A percentile compares a stretch with the other conserved stretches of the same genome.
Conservation (phyloP, 805 yeast species). For the Yamadazyma tumulicola region DNA sequence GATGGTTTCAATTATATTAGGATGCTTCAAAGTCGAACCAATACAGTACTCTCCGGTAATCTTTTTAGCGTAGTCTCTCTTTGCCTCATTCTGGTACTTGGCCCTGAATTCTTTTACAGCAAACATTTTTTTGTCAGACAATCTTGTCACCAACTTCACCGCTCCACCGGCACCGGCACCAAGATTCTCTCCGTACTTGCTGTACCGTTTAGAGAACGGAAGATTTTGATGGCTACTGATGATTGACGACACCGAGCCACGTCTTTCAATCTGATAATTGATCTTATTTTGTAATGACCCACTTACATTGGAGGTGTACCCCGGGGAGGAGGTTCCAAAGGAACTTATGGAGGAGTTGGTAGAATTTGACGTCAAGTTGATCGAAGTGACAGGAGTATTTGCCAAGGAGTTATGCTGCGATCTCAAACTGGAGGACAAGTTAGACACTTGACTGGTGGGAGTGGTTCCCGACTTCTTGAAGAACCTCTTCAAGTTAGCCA, state of each 20-base stretch:
- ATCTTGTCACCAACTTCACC: slow-evolving; percentile 67
- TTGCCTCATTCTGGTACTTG: slow-evolving; percentile 62
- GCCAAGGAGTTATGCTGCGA: slow-evolving; percentile 12
- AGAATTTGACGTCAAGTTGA: slow-evolving; percentile 23
- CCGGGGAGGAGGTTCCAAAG: slow-evolving; percentile 1
- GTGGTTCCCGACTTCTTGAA: slow-evolving; percentile 45
- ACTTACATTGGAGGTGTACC: background rate
- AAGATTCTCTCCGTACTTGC: slow-evolving; percentile 67
- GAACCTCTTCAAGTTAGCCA: slow-evolving; percentile 73
- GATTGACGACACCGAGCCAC: slow-evolving; percentile 33
- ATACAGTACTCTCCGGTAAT: slow-evolving; percentile 88
- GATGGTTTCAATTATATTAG: slow-evolving; percentile 73
- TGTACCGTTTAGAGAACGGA: slow-evolving; percentile 51
- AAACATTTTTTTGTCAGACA: slow-evolving; percentile 66
- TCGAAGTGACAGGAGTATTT: slow-evolving; percentile 16
- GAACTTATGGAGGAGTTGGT: slow-evolving; percentile 37
- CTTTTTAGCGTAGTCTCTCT: slow-evolving; percentile 78
- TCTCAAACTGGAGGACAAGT: slow-evolving; percentile 23
- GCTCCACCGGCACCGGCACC: slow-evolving; percentile 91
- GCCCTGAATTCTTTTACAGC: slow-evolving; percentile 84
- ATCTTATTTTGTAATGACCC: slow-evolving; percentile 25
- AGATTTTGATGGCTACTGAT: slow-evolving; percentile 22
- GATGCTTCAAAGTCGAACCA: slow-evolving; percentile 78
- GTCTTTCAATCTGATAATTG: slow-evolving; percentile 29
- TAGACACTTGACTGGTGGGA: slow-evolving; percentile 10